A percentile compares a stretch with the other conserved stretches of the same genome.
phyloP scores from a whole-genome alignment of 176 grass and related monocot genomes.

The Rhynchospora tenuis region DNA sequence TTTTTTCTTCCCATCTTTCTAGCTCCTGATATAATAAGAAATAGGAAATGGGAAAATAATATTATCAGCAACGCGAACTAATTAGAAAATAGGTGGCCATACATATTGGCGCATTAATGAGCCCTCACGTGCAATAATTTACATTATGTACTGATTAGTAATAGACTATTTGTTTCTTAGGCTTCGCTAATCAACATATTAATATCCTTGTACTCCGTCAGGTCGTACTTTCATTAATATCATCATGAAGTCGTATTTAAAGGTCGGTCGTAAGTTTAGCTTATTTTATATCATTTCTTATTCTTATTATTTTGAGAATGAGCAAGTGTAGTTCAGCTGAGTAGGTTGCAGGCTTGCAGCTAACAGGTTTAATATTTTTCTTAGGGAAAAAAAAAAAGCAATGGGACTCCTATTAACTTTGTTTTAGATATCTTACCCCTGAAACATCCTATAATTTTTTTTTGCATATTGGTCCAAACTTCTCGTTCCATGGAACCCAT shows the following conservation, averaged over 20 bases:
- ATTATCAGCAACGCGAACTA: not conserved
- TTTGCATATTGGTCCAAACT: not conserved
- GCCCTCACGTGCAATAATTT: slow-evolving; percentile 19
- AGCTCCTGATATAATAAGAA: not conserved
- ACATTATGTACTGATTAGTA: not conserved
- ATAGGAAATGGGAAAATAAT: not conserved
- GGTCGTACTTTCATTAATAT: not conserved
- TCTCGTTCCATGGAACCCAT: not conserved
- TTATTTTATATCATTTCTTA: too few species aligned
- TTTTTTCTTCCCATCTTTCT: not conserved
- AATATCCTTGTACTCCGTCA: not conserved
- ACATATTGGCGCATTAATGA: slow-evolving; percentile 16
- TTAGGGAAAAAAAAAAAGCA: not conserved
- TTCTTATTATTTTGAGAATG: too few species aligned
- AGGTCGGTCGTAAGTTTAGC: too few species aligned
- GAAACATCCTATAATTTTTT: not conserved
- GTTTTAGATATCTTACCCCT: not conserved
- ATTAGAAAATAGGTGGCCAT: not conserved
- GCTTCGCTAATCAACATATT: not conserved
- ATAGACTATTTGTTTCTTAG: not conserved
- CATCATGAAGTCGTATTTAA: too few species aligned
- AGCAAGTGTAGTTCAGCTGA: too few species aligned
- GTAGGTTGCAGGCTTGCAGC: too few species aligned
- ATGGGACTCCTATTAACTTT: not conserved
- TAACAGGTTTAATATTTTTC: too few species aligned